A percentile compares a stretch with the other conserved stretches of the same genome.
These are phyloP conservation scores for Penicillium sumatraense DNA, from an alignment of 2,329 filamentous ascomycete genomes.

Conservation along the genomic window DNA sequence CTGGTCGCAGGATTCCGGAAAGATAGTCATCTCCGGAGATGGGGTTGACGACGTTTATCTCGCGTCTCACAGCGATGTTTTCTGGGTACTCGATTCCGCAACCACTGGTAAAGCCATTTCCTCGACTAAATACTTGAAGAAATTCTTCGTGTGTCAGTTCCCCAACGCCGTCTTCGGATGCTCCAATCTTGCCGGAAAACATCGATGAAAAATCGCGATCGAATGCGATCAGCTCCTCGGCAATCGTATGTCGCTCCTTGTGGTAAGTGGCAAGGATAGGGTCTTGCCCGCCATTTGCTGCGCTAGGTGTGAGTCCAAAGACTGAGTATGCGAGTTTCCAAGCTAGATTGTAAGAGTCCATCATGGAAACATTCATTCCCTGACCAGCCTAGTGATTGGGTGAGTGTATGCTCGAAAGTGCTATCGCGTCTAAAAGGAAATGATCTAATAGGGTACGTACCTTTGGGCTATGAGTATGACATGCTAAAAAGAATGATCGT, in stretches of 20 bases:
- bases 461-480: conserved; percentile 78
- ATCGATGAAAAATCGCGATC: conserved; percentile 46
- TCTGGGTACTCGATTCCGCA: conserved; percentile 45
- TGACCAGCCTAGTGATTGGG: conserved; percentile 61
- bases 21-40: conserved; percentile 40
- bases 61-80: conserved; percentile 33
- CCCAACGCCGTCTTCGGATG: conserved; percentile 26
- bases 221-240: conserved; percentile 45
- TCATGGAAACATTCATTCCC: conserved; percentile 80
- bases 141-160: conserved; percentile 41
- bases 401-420: background rate
- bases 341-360: conserved; percentile 55
- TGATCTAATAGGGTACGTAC: conserved; percentile 18
- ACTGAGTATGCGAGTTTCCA: conserved; percentile 47
- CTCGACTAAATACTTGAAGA: conserved; percentile 41
- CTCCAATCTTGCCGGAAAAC: conserved; percentile 45
- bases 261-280: conserved; percentile 44
- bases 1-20: conserved; percentile 38
- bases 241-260: conserved; percentile 41
- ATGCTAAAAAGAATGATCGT: conserved; percentile 55
- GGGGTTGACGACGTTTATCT: conserved; percentile 21
- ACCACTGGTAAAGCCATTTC: conserved; percentile 45
- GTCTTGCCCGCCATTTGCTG: conserved; percentile 19
- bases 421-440: background rate
- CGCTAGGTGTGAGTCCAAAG: conserved; percentile 39